A percentile compares a stretch with the other conserved stretches of the same genome.
Evolutionary conservation across 2,329 filamentous ascomycete genomes (phyloP).

Genomic region (Teratosphaeria zuluensis): DNA sequence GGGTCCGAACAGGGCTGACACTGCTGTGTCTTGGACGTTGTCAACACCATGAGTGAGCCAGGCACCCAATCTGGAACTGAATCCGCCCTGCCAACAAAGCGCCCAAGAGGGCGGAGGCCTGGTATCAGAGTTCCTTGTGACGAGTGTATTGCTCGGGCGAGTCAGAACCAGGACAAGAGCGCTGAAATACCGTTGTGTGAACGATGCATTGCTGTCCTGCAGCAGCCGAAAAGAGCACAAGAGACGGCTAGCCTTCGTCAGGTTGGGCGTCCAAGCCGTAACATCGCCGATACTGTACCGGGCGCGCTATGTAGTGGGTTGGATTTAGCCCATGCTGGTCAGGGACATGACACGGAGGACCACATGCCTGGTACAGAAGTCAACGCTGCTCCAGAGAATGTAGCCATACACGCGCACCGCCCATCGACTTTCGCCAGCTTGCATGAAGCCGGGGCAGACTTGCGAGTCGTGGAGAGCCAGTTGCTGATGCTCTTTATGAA

Average conservation of each 20-base stretch:
- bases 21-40: background rate
- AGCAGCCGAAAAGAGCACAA: constrained; percentile 8
- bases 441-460: constrained; percentile 9
- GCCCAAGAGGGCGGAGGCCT: constrained; percentile 5
- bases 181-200: constrained; percentile 15
- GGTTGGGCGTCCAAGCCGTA: constrained; percentile 10
- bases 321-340: constrained; percentile 9
- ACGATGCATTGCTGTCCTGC: constrained; percentile 11
- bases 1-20: background rate
- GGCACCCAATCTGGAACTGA: background rate
- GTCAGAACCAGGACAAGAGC: constrained; percentile 4
- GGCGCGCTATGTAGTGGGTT: constrained; percentile 9
- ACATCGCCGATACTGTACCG: constrained; percentile 10
- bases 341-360: constrained; percentile 13
- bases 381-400: constrained; percentile 1
- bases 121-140: constrained; percentile 14
- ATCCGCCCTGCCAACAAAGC: background rate
- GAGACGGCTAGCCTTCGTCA: constrained; percentile 2
- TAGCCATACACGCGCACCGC: constrained; percentile 3
- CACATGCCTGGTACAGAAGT: constrained; percentile 9
- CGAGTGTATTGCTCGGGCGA: constrained; percentile 18
- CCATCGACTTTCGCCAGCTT: constrained; percentile 8
- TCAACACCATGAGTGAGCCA: constrained; percentile 1
- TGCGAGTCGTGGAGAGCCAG: constrained; percentile 12
- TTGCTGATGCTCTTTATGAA: constrained; percentile 14